phyloP scores from a whole-genome alignment of 768 basidiomycete genomes.

The Cystobasidium onofrii region DNA sequence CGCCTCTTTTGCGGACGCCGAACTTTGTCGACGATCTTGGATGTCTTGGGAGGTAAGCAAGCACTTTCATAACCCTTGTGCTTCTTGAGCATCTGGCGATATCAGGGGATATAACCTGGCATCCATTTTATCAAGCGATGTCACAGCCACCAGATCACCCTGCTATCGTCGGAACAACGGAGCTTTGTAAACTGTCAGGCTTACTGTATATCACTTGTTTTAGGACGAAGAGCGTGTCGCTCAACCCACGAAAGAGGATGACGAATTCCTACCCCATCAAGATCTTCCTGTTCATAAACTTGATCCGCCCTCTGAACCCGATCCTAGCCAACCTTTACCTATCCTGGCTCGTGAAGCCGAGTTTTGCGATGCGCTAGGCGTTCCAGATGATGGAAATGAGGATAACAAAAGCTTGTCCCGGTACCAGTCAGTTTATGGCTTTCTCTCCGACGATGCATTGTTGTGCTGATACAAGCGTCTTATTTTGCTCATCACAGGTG shows the following conservation, averaged over 20 bases:
- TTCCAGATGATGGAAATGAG: neutral
- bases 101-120: too few relatives aligned
- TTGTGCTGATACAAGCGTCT: too few relatives aligned
- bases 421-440: neutral
- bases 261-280: neutral
- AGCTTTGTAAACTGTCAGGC: too few relatives aligned
- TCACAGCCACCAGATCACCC: too few relatives aligned
- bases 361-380: neutral
- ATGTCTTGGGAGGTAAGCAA: constrained; percentile 51
- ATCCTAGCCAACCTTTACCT: constrained; percentile 39
- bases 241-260: neutral
- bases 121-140: too few relatives aligned
- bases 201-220: too few relatives aligned
- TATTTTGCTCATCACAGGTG: neutral
- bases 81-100: too few relatives aligned
- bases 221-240: neutral
- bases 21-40: constrained; percentile 48
- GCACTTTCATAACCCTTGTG: too few relatives aligned
- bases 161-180: too few relatives aligned
- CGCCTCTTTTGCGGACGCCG: constrained; percentile 55
- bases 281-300: constrained; percentile 19
- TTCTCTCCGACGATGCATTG: too few relatives aligned
- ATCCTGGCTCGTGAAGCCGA: constrained; percentile 45
- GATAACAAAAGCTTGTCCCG: neutral
- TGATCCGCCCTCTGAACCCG: constrained; percentile 25